Evolutionary conservation across 2,329 filamentous ascomycete species (phyloP), one percentile per base, ranked within the genome.

Genomic region (Exophiala spinifera): DNA sequence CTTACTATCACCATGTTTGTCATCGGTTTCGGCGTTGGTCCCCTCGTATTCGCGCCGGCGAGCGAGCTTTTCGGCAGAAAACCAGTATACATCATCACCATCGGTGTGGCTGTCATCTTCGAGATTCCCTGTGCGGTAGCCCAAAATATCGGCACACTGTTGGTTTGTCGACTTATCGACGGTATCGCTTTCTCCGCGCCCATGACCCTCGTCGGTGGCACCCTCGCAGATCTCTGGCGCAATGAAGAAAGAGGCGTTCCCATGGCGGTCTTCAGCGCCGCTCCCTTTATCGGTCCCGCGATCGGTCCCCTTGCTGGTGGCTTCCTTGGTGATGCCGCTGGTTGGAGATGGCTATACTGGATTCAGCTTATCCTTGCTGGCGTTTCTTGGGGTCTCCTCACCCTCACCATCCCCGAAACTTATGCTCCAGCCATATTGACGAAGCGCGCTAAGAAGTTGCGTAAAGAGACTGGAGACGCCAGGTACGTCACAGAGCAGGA

Each of bases 291-390:
- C 42, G 89, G 89, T 0, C 89, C 89, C 46, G 88, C 87, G 1
- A 85, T 88, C 61, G 87, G 87, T 57, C 87, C 87, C 6, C 78
- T 95, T 1, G 79, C 86, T 5, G 91, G 90, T 61, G 90, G 89
- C 10, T 95, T 84, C 67, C 76, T 94, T 1, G 79, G 80, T 6
- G 86, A 91, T 62, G 81, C 80, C 0, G 72, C 76, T 0, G 86
- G 86, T 34, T 94, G 89, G 89, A 76, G 89, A 61, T 94, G 88
- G 88, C 76, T 94, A 0, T 94, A 94, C 74, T 92, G 88, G 86
- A 82, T 95, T 63, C 89, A 92, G 66, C 76, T 94, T 10, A 95
- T 95, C 65, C 67, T 94, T 11, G 76, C 87, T 21, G 84, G 78
- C 13, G 67, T 85, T 46, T 81, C 86, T 63, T 94, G 87, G 83